phyloP scores from a whole-genome alignment of 805 yeast species.

The Metschnikowia noctiluminum region DNA sequence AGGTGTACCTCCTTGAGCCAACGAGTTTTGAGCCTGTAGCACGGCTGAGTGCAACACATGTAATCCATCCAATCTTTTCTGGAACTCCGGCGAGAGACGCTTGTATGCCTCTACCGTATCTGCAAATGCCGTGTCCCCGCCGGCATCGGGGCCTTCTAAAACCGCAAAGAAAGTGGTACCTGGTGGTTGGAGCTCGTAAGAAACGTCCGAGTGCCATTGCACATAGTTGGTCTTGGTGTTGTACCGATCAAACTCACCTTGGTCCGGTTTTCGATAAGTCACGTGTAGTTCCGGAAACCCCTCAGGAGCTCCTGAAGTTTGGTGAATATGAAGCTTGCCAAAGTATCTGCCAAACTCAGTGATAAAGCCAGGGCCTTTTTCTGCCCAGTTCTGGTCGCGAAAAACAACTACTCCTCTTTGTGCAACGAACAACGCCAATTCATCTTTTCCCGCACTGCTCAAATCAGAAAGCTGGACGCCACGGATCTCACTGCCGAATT shows the following conservation, averaged over 20 bases:
- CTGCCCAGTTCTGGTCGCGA: conserved; percentile 29
- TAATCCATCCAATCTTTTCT: conserved; percentile 27
- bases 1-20: conserved; percentile 28
- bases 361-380: conserved; percentile 23
- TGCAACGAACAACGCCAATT: conserved; percentile 30
- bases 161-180: conserved; percentile 35
- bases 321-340: conserved; percentile 44
- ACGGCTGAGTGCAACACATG: conserved; percentile 35
- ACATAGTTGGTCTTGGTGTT: conserved; percentile 25
- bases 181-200: conserved; percentile 35
- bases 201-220: conserved; percentile 36
- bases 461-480: conserved; percentile 30
- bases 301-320: conserved; percentile 39
- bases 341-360: conserved; percentile 30
- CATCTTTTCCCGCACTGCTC: conserved; percentile 27
- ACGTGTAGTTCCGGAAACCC: conserved; percentile 33
- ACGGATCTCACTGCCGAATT: conserved; percentile 28
- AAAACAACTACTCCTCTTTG: conserved; percentile 34
- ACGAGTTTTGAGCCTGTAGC: conserved; percentile 29
- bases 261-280: conserved; percentile 30
- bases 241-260: conserved; percentile 27
- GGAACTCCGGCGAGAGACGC: conserved; percentile 33
- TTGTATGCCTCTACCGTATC: conserved; percentile 37
- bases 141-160: conserved; percentile 36
- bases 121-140: conserved; percentile 39